Percentiles rank a stretch among this genome's conserved stretches.
These are phyloP conservation scores for Elasticomyces elasticus DNA, from an alignment of 495 filamentous ascomycete species.

Conservation along the genomic window DNA sequence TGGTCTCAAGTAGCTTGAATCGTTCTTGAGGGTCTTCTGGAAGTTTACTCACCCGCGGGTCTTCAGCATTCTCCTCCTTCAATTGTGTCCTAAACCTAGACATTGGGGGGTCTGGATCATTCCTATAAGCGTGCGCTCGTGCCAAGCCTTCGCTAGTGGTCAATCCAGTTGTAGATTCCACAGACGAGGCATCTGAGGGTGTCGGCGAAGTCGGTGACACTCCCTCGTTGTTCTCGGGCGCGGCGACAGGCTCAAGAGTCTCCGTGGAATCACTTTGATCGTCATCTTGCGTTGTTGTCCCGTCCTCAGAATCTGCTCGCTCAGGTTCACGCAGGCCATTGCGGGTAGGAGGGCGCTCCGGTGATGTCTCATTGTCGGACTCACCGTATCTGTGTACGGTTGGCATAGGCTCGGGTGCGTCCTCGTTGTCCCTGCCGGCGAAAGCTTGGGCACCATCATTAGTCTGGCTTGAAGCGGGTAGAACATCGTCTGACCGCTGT, in stretches of 20 bases:
- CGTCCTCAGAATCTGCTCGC: no score
- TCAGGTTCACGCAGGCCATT: no score
- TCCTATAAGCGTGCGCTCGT: not conserved
- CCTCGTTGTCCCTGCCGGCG: no score
- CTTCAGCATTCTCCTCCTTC: not conserved
- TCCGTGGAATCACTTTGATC: not conserved
- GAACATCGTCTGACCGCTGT: no score
- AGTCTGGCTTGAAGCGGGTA: no score
- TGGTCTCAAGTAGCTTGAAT: not conserved
- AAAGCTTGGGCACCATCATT: no score
- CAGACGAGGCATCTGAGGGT: constrained; percentile 1
- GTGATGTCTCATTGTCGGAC: no score
- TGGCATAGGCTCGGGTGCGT: no score
- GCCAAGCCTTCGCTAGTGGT: not conserved
- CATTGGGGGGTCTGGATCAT: not conserved
- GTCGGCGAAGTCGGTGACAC: not conserved
- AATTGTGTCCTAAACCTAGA: not conserved
- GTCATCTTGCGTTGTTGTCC: not conserved
- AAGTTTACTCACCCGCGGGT: not conserved
- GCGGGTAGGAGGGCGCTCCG: no score
- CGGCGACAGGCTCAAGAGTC: not conserved
- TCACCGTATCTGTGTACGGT: no score
- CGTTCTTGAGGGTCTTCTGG: not conserved
- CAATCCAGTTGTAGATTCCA: constrained; percentile 6
- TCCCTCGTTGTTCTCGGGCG: not conserved